Evolutionary conservation across 2,329 filamentous ascomycete genomes (phyloP).

Genomic region (Mollisiaceae sp.): DNA sequence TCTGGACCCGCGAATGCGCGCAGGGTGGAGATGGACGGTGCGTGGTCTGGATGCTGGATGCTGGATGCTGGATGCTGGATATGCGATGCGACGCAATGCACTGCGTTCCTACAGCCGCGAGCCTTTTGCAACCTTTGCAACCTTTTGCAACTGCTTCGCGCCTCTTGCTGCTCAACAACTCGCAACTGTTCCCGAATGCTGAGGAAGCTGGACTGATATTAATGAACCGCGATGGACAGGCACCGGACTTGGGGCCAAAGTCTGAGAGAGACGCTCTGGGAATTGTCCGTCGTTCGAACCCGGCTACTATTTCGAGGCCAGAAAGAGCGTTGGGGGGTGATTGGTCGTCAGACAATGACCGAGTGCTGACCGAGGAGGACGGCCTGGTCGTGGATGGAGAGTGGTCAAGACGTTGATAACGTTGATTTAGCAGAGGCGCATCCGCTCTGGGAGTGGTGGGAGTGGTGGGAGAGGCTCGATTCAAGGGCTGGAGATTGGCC

Average conservation of each 20-base stretch:
- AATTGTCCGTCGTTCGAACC: not conserved
- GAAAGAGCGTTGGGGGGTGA: not conserved
- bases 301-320: not conserved
- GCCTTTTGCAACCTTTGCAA: not conserved
- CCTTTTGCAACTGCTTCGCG: not conserved
- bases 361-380: not conserved
- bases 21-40: not conserved
- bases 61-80: no score
- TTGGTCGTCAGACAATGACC: not conserved
- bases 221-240: not conserved
- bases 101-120: constrained; percentile 9
- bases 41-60: not conserved
- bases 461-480: not conserved
- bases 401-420: not conserved
- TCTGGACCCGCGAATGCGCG: not conserved
- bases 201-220: not conserved
- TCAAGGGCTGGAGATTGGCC: not conserved
- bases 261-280: not conserved
- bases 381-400: not conserved
- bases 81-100: constrained; percentile 6
- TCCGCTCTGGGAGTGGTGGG: not conserved
- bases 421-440: not conserved
- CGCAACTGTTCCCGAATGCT: not conserved
- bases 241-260: not conserved
- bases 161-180: constrained; percentile 5